Evolutionary conservation across 805 yeast species (phyloP).

Genomic region (Saccharomyces paradoxus): DNA sequence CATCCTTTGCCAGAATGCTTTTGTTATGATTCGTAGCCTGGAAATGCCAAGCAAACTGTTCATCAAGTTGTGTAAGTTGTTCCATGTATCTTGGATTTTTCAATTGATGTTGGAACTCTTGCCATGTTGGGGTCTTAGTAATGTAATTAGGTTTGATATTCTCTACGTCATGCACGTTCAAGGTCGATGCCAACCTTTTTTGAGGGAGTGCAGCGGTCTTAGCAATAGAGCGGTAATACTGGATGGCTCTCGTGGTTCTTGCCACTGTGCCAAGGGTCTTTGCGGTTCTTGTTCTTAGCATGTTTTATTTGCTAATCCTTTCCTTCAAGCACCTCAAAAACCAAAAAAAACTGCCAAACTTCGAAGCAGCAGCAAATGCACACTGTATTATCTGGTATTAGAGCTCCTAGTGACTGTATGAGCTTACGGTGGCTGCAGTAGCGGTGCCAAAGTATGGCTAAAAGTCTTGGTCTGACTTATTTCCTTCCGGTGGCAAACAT

Average conservation of each 20-base stretch:
- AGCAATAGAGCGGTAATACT: not conserved
- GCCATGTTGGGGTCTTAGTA: conserved; percentile 1
- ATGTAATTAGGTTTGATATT: not conserved
- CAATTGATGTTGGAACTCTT: conserved; percentile 9
- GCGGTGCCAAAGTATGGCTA: not conserved
- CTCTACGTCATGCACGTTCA: not conserved
- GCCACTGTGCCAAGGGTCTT: not conserved
- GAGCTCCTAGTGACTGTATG: not conserved
- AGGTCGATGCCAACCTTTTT: not conserved
- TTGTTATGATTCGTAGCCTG: not conserved
- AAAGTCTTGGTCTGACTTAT: not conserved
- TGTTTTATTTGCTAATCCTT: not conserved
- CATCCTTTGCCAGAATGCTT: not conserved
- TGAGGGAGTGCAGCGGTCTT: not conserved
- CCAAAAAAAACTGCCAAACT: not conserved
- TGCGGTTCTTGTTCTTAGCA: not conserved
- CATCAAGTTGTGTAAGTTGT: conserved; percentile 13
- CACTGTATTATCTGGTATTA: not conserved
- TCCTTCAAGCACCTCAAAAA: not conserved
- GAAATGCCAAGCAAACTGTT: conserved; percentile 2
- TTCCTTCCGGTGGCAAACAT: not conserved
- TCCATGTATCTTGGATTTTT: conserved; percentile 4
- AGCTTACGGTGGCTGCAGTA: not conserved
- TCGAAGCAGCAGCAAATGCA: not conserved
- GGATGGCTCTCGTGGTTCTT: not conserved